Conservation (phyloP, 1,139 yeast genomes). For the Suhomyces wounanorum region DNA sequence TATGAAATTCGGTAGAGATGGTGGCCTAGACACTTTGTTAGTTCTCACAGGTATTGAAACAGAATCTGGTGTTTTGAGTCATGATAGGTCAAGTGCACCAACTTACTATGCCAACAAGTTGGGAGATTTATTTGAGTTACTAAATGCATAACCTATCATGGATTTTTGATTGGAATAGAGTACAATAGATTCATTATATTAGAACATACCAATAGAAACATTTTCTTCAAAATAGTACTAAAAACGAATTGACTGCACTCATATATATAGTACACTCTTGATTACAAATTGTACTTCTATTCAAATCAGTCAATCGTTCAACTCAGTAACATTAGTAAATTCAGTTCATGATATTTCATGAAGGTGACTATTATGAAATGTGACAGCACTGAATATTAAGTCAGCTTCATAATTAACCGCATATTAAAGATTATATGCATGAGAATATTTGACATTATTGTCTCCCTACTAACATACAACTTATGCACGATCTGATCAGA, state of each 20-base stretch:
- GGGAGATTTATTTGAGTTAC: conserved; percentile 71
- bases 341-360: too few species aligned
- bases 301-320: too few species aligned
- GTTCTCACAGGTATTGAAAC: conserved; percentile 91
- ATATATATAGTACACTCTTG: too few species aligned
- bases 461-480: background rate
- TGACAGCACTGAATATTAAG: too few species aligned
- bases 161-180: background rate
- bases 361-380: too few species aligned
- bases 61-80: conserved; percentile 54
- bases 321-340: too few species aligned
- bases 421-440: background rate
- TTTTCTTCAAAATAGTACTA: too few species aligned
- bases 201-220: too few species aligned
- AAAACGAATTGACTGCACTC: too few species aligned
- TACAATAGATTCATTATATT: background rate
- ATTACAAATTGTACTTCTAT: too few species aligned
- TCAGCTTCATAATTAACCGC: too few species aligned
- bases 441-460: background rate
- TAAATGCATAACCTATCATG: background rate
- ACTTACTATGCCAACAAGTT: conserved; percentile 69
- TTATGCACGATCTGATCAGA: conserved; percentile 1
- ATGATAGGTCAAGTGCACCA: conserved; percentile 54
- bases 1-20: conserved; percentile 85
- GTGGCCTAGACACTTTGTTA: conserved; percentile 79